phyloP scores from a whole-genome alignment of 2,329 filamentous ascomycete genomes.

The Botryosphaeria dothidea region DNA sequence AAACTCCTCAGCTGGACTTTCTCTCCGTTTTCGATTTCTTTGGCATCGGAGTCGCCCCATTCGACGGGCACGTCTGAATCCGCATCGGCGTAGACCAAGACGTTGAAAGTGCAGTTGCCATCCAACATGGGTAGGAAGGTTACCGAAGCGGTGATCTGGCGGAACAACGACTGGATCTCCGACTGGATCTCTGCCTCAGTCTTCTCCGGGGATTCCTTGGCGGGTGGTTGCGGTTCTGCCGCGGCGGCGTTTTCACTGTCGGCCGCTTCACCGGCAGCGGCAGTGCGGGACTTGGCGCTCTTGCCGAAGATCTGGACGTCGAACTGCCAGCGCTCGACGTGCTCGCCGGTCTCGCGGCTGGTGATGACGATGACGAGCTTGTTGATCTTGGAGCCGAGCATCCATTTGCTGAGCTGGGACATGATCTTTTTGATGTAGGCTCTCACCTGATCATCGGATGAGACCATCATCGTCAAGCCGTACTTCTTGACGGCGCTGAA shows the following conservation, averaged over 20 bases:
- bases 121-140: slow-evolving; percentile 94
- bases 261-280: slow-evolving; percentile 28
- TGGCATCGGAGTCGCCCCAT: slow-evolving; percentile 97
- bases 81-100: slow-evolving; percentile 94
- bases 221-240: background rate
- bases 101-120: slow-evolving; percentile 97
- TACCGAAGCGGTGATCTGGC: slow-evolving; percentile 96
- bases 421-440: slow-evolving; percentile 99
- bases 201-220: slow-evolving; percentile 60
- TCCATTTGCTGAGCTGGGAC: slow-evolving; percentile 96
- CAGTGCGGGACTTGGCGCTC: slow-evolving; percentile 2
- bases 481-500: slow-evolving; percentile 99
- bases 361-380: slow-evolving; percentile 97
- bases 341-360: slow-evolving; percentile 93
- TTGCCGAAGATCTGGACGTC: slow-evolving; percentile 59
- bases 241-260: slow-evolving; percentile 71
- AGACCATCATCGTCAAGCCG: slow-evolving; percentile 96
- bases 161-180: slow-evolving; percentile 95
- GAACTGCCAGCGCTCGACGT: slow-evolving; percentile 97
- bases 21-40: slow-evolving; percentile 93
- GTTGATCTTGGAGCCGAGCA: slow-evolving; percentile 94
- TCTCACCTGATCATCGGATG: slow-evolving; percentile 95
- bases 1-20: slow-evolving; percentile 95
- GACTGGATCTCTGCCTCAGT: slow-evolving; percentile 91
- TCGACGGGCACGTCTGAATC: slow-evolving; percentile 96